Base-by-base conservation (phyloP, 2,329 filamentous ascomycete species). In the Penicillium sp. region DNA sequence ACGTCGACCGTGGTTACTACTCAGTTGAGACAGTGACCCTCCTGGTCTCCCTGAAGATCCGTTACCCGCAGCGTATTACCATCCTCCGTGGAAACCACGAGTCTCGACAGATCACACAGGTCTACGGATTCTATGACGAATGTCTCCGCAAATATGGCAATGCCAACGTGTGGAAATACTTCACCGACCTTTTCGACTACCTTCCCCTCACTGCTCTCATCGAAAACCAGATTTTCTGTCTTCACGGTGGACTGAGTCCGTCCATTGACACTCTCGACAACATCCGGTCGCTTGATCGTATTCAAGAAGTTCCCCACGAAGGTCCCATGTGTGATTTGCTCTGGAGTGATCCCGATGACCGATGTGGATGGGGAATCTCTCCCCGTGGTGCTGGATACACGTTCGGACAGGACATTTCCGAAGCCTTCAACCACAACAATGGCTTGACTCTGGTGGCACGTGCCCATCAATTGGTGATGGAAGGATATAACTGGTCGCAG, bases 371-470 rank as follows among this genome's bases (percentile, higher is more conserved):
- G 90, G 90, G 90, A 56, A 95, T 96, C 68, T 95, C 88, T 56
- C 90, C 90, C 58, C 85, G 90, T 73, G 90, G 90, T 74, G 90
- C 90, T 53, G 90, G 90, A 53, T 95, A 95, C 76, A 95, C 89
- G 28, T 95, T 95, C 65, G 89, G 88, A 52, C 90, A 96, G 74
- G 91, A 97, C 69, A 97, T 97, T 64, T 95, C 88, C 32, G 91
- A 98, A 75, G 91, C 91, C 1, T 98, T 98, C 77, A 97, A 97
- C 73, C 91, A 97, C 70, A 97, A 97, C 79, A 98, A 98, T 66
- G 91, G 90, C 50, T 75, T 98, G 72, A 97, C 91, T 48, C 77
- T 97, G 55, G 94, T 98, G 66, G 93, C 93, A 53, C 81, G 93
- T 72, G 93, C 93, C 49, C 93, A 98, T 78, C 93, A 98, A 75